phyloP scores from a whole-genome alignment of 345 rosid genomes.

The Clarkia xantiana region DNA sequence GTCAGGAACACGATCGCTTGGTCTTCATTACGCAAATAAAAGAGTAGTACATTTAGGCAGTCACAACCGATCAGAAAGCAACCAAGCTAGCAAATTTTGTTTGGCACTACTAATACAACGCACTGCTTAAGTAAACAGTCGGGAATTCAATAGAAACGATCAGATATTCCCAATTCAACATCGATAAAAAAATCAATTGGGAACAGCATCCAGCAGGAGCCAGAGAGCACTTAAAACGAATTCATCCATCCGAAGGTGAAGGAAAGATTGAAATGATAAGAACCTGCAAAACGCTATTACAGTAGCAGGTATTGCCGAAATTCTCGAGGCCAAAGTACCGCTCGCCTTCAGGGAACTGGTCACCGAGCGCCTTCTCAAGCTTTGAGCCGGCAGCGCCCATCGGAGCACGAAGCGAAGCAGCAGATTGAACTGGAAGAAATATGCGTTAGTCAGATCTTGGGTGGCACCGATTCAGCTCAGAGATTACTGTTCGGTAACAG shows the following conservation, averaged over 20 bases:
- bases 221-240: background rate
- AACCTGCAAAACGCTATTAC: conserved; percentile 92
- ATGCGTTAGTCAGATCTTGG: conserved; percentile 2
- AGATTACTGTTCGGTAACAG: background rate
- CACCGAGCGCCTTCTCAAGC: conserved; percentile 99
- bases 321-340: conserved; percentile 86
- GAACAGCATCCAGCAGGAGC: background rate
- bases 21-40: no score
- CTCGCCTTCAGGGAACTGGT: conserved; percentile 92
- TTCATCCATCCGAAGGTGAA: background rate
- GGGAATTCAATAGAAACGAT: no score
- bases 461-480: no score
- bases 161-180: no score
- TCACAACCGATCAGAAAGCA: no score
- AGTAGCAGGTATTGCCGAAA: conserved; percentile 89
- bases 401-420: conserved; percentile 9
- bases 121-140: no score
- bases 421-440: background rate
- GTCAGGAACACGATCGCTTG: no score
- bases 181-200: background rate
- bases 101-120: no score
- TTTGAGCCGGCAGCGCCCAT: conserved; percentile 99
- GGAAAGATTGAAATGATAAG: background rate
- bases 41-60: no score
- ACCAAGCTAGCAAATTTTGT: no score